These are phyloP conservation scores for Vanrija sp. DNA, from an alignment of 1,284 basidiomycete genomes.

Conservation along the genomic window DNA sequence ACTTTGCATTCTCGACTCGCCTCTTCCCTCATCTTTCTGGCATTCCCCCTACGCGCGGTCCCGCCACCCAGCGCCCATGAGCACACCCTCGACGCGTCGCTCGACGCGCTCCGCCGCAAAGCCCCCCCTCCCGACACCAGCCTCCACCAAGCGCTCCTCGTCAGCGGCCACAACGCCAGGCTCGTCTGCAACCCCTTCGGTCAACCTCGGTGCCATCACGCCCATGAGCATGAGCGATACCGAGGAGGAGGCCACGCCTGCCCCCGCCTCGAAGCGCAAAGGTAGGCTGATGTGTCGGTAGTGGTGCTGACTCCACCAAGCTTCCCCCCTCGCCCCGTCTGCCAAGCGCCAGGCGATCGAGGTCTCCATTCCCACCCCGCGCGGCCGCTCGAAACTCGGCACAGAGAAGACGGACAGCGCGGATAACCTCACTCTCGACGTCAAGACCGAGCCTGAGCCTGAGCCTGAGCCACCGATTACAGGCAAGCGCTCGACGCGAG, in stretches of 20 bases:
- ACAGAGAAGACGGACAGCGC: conserved; percentile 35
- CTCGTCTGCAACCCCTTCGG: neutral
- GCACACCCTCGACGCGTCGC: neutral
- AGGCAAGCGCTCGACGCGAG: neutral
- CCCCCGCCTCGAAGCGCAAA: neutral
- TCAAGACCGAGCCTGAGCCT: conserved; percentile 2
- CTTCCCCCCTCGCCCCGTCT: neutral
- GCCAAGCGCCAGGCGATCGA: conserved; percentile 25
- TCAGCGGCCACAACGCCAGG: neutral
- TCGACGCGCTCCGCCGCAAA: neutral
- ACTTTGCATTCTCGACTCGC: neutral
- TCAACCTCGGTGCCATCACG: neutral
- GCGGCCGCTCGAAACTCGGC: conserved; percentile 27
- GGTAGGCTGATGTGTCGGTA: neutral
- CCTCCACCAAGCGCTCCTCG: neutral
- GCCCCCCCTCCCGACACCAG: neutral
- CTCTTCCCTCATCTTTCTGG: neutral
- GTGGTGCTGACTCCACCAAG: neutral
- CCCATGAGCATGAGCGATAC: conserved; percentile 1
- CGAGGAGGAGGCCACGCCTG: neutral
- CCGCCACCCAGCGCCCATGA: neutral
- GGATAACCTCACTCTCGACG: conserved; percentile 37
- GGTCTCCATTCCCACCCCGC: conserved; percentile 18
- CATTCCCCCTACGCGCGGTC: neutral
- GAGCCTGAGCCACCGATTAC: neutral